Conservation (phyloP, 2,329 filamentous ascomycete species). For the Aureobasidium sp. region DNA sequence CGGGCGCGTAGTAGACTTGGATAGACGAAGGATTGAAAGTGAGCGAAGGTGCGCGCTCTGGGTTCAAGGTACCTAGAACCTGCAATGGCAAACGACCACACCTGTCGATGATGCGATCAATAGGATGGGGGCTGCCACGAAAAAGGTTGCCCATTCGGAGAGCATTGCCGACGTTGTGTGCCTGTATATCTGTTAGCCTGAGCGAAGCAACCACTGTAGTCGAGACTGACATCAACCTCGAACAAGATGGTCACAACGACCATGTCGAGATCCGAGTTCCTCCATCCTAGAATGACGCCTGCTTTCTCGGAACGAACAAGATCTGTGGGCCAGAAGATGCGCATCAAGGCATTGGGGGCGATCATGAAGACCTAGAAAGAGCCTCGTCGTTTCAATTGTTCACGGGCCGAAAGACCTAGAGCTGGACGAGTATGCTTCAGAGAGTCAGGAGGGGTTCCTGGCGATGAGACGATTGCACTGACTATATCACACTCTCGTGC, state of each 20-base stretch:
- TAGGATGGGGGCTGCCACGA: constrained; percentile 69
- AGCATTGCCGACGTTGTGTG: constrained; percentile 77
- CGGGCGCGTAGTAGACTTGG: constrained; percentile 46
- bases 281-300: constrained; percentile 90
- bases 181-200: constrained; percentile 37
- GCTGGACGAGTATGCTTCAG: constrained; percentile 70
- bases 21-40: constrained; percentile 60
- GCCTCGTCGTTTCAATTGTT: constrained; percentile 86
- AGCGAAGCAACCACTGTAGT: neutral
- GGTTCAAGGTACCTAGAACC: constrained; percentile 77
- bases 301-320: constrained; percentile 62
- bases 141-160: constrained; percentile 76
- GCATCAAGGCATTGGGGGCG: constrained; percentile 73
- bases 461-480: constrained; percentile 29
- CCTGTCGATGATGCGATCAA: constrained; percentile 70
- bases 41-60: constrained; percentile 33
- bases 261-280: constrained; percentile 83
- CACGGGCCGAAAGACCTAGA: constrained; percentile 82
- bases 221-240: constrained; percentile 68
- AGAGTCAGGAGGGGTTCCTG: constrained; percentile 17
- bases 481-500: constrained; percentile 72
- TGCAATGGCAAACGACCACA: constrained; percentile 78
- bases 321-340: constrained; percentile 97
- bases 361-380: constrained; percentile 69
- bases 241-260: constrained; percentile 85